A percentile compares a stretch with the other conserved stretches of the same genome.
Evolutionary conservation across 2,329 filamentous ascomycete species (phyloP).

Genomic region (Fusarium floridanum): DNA sequence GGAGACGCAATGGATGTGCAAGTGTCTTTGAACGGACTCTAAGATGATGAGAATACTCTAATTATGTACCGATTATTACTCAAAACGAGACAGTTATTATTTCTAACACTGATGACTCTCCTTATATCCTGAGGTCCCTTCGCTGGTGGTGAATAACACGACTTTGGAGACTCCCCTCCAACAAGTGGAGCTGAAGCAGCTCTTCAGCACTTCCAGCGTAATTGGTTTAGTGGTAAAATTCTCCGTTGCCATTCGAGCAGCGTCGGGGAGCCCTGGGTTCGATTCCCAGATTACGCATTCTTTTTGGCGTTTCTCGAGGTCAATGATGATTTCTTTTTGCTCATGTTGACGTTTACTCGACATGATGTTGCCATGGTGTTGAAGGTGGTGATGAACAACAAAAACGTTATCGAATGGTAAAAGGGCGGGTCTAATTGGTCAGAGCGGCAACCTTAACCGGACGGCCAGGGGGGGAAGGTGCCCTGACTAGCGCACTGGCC

Average conservation of each 20-base stretch:
- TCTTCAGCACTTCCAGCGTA: constrained; percentile 1
- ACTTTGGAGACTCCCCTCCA: neutral
- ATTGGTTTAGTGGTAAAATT: constrained; percentile 40
- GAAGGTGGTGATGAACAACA: neutral
- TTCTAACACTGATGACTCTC: no score
- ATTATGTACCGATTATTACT: neutral
- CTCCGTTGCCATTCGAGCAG: constrained; percentile 27
- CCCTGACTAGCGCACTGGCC: constrained; percentile 33
- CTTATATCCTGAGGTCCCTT: no score
- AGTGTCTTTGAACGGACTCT: constrained; percentile 54
- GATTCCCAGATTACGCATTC: constrained; percentile 31
- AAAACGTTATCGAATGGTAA: constrained; percentile 24
- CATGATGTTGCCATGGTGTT: neutral
- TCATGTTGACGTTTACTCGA: neutral
- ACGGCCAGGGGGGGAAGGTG: constrained; percentile 15
- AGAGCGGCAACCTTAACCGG: neutral
- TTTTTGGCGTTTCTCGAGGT: neutral
- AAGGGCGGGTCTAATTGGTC: constrained; percentile 18
- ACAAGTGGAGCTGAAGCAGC: neutral
- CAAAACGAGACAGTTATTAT: neutral
- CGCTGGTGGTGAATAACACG: neutral
- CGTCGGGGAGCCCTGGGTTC: constrained; percentile 32
- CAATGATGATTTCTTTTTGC: neutral
- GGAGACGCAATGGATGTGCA: constrained; percentile 57
- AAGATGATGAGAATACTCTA: neutral